Conservation (phyloP, 805 yeast genomes). For the Candida ficus region DNA sequence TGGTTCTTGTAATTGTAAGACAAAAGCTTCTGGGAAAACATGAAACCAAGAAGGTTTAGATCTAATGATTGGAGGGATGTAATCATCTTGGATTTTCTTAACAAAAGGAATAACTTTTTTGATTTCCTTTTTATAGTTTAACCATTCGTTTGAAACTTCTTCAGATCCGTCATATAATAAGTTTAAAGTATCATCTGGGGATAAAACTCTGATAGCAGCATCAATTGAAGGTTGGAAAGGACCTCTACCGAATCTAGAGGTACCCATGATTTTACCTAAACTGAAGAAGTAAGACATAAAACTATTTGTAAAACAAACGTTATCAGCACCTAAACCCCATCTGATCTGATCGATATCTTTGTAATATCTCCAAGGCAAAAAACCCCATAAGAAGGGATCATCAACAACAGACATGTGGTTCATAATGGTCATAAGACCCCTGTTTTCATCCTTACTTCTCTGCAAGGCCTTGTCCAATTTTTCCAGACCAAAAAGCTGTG, state of each 20-base stretch:
- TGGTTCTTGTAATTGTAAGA: conserved; percentile 78
- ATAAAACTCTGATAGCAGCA: conserved; percentile 73
- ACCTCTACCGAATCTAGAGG: conserved; percentile 86
- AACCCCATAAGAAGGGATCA: conserved; percentile 89
- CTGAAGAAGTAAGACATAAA: conserved; percentile 61
- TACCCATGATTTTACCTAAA: conserved; percentile 82
- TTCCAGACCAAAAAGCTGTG: conserved; percentile 56
- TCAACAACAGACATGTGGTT: conserved; percentile 90
- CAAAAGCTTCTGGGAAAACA: conserved; percentile 92
- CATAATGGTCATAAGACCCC: conserved; percentile 82
- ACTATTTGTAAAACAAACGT: conserved; percentile 70
- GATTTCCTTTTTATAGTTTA: conserved; percentile 5
- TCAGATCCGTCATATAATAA: conserved; percentile 32
- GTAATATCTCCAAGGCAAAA: conserved; percentile 68
- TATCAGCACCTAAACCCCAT: conserved; percentile 94
- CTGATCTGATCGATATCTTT: conserved; percentile 61
- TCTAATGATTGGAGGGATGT: conserved; percentile 53
- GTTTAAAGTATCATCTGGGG: conserved; percentile 63
- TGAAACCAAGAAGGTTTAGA: conserved; percentile 84
- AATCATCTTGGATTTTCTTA: conserved; percentile 23
- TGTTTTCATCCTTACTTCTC: conserved; percentile 58
- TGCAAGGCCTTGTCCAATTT: conserved; percentile 58
- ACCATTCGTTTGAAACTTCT: conserved; percentile 15
- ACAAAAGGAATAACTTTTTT: conserved; percentile 5
- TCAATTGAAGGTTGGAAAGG: conserved; percentile 90